A percentile compares a stretch with the other conserved stretches of the same genome.
Conservation (phyloP, 2,329 filamentous ascomycete genomes). For the Keithomyces neogunnii region DNA sequence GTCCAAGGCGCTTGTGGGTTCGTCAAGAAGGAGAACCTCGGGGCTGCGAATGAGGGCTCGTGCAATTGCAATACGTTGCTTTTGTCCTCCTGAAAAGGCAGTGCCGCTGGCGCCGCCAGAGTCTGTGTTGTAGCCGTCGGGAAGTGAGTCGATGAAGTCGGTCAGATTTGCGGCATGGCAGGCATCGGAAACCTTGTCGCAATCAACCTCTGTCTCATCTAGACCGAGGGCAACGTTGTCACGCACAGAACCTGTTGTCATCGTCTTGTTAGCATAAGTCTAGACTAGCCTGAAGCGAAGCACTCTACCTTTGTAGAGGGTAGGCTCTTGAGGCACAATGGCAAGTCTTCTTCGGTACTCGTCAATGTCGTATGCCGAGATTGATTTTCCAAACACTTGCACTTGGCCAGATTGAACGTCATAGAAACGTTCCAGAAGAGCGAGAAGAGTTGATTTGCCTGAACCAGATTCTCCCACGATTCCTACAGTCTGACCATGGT, state of each 20-base stretch:
- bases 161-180: constrained; percentile 58
- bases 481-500: constrained; percentile 53
- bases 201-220: constrained; percentile 39
- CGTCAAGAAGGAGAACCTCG: constrained; percentile 56
- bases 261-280: neutral
- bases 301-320: constrained; percentile 34
- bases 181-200: constrained; percentile 41
- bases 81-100: constrained; percentile 52
- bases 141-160: constrained; percentile 60
- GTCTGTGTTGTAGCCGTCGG: constrained; percentile 58
- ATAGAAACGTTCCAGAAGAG: constrained; percentile 60
- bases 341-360: constrained; percentile 59
- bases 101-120: constrained; percentile 57
- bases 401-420: constrained; percentile 54
- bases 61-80: constrained; percentile 54
- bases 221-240: constrained; percentile 65
- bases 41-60: constrained; percentile 52
- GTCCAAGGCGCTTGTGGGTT: constrained; percentile 52
- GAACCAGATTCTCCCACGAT: constrained; percentile 60
- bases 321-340: constrained; percentile 67
- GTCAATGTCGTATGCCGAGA: constrained; percentile 48
- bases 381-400: constrained; percentile 52
- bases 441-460: constrained; percentile 61
- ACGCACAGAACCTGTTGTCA: constrained; percentile 54
- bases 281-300: constrained; percentile 10